A percentile compares a stretch with the other conserved stretches of the same genome.
phyloP scores from a whole-genome alignment of 805 yeast genomes.

The Pichia phayaonensis region DNA sequence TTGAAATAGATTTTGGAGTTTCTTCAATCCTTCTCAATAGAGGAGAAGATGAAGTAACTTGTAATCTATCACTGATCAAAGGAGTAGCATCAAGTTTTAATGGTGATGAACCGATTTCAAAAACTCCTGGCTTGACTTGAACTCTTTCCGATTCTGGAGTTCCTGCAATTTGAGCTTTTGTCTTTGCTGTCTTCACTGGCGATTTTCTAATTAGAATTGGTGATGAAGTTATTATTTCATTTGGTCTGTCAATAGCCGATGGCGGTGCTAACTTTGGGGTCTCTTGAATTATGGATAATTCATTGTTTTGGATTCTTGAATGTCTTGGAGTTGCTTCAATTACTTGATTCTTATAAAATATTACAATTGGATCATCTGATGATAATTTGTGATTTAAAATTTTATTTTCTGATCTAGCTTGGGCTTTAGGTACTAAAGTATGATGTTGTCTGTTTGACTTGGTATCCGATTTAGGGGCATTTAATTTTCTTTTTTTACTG shows the following conservation, averaged over 20 bases:
- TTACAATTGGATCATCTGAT: not conserved
- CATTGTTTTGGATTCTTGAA: not conserved
- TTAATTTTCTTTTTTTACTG: slow-evolving; percentile 10
- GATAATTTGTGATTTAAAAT: not conserved
- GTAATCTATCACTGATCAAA: not conserved
- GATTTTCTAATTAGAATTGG: not conserved
- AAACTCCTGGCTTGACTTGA: slow-evolving; percentile 12
- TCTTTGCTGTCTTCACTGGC: not conserved
- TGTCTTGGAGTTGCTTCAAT: slow-evolving; percentile 21
- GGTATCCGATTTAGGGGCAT: slow-evolving; percentile 23
- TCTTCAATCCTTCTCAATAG: not conserved
- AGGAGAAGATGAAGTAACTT: not conserved
- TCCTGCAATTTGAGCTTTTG: not conserved
- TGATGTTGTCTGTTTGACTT: not conserved
- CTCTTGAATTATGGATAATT: not conserved
- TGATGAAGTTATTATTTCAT: not conserved
- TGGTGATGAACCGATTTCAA: slow-evolving; percentile 19
- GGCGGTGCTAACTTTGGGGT: not conserved
- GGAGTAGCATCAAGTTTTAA: slow-evolving; percentile 2
- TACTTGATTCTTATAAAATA: slow-evolving; percentile 4
- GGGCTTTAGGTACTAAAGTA: not conserved
- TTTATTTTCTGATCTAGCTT: not conserved
- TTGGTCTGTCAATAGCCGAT: not conserved
- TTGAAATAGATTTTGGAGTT: slow-evolving; percentile 1
- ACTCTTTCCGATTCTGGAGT: slow-evolving; percentile 8